phyloP scores from a whole-genome alignment of 164 flowering plant species.

The Berberis vulgaris region DNA sequence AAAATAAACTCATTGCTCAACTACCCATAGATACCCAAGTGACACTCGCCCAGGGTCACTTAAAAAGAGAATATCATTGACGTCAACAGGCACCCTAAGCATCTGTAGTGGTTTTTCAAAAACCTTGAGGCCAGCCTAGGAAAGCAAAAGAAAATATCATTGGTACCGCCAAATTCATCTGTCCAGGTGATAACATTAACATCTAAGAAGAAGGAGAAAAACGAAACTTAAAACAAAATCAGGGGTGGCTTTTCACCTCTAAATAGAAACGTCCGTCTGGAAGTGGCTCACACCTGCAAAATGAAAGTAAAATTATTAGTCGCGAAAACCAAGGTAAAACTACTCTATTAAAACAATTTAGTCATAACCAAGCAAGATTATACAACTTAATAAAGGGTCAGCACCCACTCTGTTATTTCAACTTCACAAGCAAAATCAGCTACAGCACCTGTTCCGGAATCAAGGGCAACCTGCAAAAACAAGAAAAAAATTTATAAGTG shows the following conservation, averaged over 20 bases:
- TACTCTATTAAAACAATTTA: neutral
- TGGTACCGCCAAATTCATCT: no score
- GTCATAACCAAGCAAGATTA: neutral
- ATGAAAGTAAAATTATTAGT: neutral
- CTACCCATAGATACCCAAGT: no score
- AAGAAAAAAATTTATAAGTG: slow-evolving; percentile 6
- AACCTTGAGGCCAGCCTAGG: no score
- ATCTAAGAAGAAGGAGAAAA: neutral
- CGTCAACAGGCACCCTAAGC: no score
- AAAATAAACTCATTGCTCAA: no score
- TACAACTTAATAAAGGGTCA: neutral
- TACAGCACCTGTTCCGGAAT: slow-evolving; percentile 63
- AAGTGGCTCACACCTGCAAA: slow-evolving; percentile 87
- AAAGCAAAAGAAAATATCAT: no score
- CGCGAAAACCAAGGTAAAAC: neutral
- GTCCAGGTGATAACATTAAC: no score
- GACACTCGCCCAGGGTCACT: no score
- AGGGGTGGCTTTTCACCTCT: slow-evolving; percentile 45
- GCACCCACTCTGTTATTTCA: slow-evolving; percentile 86
- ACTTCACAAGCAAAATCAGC: slow-evolving; percentile 96
- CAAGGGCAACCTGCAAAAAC: slow-evolving; percentile 52
- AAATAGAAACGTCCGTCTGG: slow-evolving; percentile 92
- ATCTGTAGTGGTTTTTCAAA: no score
- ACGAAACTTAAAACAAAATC: neutral
- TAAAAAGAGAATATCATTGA: no score